Base-by-base conservation (phyloP, 2,329 filamentous ascomycete species). In the Taxawa tesnikishii region DNA sequence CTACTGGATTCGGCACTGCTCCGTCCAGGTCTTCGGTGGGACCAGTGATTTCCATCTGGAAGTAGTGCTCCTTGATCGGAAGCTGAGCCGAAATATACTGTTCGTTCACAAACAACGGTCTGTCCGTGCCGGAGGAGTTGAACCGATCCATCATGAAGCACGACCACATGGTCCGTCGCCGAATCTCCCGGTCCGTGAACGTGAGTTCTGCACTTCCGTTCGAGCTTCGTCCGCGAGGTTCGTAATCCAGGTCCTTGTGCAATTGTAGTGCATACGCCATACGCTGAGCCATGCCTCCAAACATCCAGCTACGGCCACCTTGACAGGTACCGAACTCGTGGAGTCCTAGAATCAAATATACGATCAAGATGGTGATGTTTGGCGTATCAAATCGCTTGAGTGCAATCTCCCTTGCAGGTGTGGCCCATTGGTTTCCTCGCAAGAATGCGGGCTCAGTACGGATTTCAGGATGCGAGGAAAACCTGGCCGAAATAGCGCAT, bases 291-390 rank as follows among this genome's bases (percentile, higher is more conserved):
- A 93, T 87, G 1, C 90, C 90, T 12, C 87, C 87, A 41, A 96
- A 73, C 38, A 92, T 83, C 90, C 90, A 98, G 53, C 87, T 94
- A 43, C 88, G 73, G 10, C 87, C 88, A 36, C 90, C 90, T 53
- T 96, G 88, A 50, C 90, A 96, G 9, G 88, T 96, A 34, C 90
- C 90, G 47, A 96, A 96, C 49, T 94, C 88, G 52, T 98, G 88
- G 23, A 98, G 65, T 3, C 85, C 87, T 11, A 96, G 68, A 12
- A 96, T 73, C 6, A 96, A 58, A 38, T 94, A 79, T 28, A 88
- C 90, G 4, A 87, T 94, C 28, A 98, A 59, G 26, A 94, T 93
- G 3, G 88, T 96, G 41, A 96, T 90, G 51, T 94, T 96, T 1
- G 90, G 88, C 60, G 84, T 83, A 50, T 96, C 90, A 47, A 93